Evolutionary conservation across 352 stramenopile species (phyloP).

Genomic region (Plasmopara muralis): DNA sequence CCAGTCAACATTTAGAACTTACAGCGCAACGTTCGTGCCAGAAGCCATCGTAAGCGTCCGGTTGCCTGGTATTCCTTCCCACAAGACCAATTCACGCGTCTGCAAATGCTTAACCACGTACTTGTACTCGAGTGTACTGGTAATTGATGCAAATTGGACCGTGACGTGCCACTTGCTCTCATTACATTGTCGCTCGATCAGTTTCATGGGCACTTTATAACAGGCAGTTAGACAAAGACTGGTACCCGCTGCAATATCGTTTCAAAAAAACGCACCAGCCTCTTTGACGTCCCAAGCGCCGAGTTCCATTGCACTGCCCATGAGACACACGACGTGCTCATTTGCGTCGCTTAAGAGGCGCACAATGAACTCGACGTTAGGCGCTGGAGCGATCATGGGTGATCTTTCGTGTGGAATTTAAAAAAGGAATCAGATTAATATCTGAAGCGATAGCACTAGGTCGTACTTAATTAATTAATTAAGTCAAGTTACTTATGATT

Average conservation of each 20-base stretch:
- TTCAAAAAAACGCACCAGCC: constrained; percentile 27
- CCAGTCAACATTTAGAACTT: constrained; percentile 12
- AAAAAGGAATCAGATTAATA: too few relatives aligned
- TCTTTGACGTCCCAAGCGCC: constrained; percentile 52
- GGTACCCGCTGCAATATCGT: neutral
- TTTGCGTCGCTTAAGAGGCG: constrained; percentile 27
- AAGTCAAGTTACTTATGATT: too few relatives aligned
- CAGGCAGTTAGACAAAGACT: neutral
- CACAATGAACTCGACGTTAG: constrained; percentile 31
- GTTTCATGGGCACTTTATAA: constrained; percentile 39
- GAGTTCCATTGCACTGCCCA: constrained; percentile 47
- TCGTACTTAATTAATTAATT: too few relatives aligned
- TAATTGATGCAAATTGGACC: constrained; percentile 21
- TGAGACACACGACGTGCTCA: constrained; percentile 34
- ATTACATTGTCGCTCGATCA: constrained; percentile 16
- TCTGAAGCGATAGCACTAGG: too few relatives aligned
- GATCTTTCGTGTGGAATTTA: too few relatives aligned
- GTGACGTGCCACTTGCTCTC: constrained; percentile 38
- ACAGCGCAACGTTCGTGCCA: constrained; percentile 50
- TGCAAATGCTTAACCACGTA: constrained; percentile 48
- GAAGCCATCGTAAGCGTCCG: constrained; percentile 42
- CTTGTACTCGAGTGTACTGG: constrained; percentile 66
- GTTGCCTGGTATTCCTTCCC: constrained; percentile 69
- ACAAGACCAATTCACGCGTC: constrained; percentile 44
- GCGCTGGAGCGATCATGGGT: constrained; percentile 4